These are phyloP conservation scores for Debaryomyces sp. DNA, from an alignment of 1,139 yeast genomes.

Conservation along the genomic window DNA sequence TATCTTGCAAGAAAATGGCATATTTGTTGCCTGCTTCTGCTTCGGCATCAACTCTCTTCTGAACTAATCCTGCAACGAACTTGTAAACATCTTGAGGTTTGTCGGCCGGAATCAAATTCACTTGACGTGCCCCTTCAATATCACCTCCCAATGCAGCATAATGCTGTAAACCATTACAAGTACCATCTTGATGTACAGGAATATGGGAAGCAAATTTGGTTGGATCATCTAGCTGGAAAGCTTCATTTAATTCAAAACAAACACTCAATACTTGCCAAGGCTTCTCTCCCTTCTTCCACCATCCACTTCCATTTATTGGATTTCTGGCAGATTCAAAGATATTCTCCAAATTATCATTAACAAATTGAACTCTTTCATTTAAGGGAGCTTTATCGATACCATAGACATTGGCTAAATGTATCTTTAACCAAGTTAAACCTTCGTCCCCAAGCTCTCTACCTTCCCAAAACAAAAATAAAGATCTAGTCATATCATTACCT, in stretches of 20 bases:
- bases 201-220: constrained; percentile 72
- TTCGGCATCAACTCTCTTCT: constrained; percentile 58
- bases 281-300: constrained; percentile 90
- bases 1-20: constrained; percentile 59
- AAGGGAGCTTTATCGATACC: constrained; percentile 87
- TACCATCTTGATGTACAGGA: constrained; percentile 97
- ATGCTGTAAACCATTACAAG: constrained; percentile 96
- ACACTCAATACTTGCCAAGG: constrained; percentile 96
- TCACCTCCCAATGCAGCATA: constrained; percentile 99
- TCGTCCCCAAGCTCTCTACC: constrained; percentile 74
- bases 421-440: constrained; percentile 87
- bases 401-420: constrained; percentile 84
- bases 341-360: constrained; percentile 66
- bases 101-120: constrained; percentile 79
- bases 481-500: constrained; percentile 90
- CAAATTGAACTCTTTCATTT: constrained; percentile 71
- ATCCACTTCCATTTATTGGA: constrained; percentile 62
- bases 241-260: constrained; percentile 77
- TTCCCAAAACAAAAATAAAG: constrained; percentile 84
- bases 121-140: constrained; percentile 90
- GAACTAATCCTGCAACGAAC: constrained; percentile 78
- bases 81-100: constrained; percentile 91
- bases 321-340: constrained; percentile 68
- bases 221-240: constrained; percentile 73
- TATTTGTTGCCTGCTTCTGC: constrained; percentile 56